A percentile compares a stretch with the other conserved stretches of the same genome.
These are phyloP conservation scores for Senna tora DNA, from an alignment of 306 rosid species.

Conservation along the genomic window DNA sequence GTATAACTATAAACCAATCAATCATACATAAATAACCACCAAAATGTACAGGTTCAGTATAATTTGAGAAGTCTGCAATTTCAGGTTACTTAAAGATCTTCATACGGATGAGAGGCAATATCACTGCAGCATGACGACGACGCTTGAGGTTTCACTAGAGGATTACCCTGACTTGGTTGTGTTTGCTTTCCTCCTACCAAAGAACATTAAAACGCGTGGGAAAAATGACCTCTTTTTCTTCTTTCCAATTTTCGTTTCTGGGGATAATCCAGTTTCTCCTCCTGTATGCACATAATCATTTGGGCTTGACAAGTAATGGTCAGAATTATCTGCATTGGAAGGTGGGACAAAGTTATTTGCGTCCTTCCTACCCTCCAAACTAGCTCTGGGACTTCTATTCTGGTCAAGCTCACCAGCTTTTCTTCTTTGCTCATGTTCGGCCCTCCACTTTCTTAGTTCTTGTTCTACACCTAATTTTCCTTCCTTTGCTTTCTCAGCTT, in stretches of 20 bases:
- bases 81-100: conserved; percentile 45
- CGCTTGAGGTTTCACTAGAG: conserved; percentile 30
- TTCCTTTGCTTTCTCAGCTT: conserved; percentile 96
- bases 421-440: conserved; percentile 82
- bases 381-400: conserved; percentile 65
- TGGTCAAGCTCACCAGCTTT: conserved; percentile 70
- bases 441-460: conserved; percentile 93
- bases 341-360: conserved; percentile 41
- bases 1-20: conserved; percentile 46
- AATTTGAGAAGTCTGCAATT: conserved; percentile 42
- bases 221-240: conserved; percentile 78
- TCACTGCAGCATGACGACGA: conserved; percentile 40
- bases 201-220: conserved; percentile 89
- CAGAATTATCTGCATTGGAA: conserved; percentile 37
- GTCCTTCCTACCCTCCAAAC: conserved; percentile 68
- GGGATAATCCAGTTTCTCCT: conserved; percentile 52
- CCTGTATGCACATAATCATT: conserved; percentile 37
- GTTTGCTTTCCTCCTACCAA: conserved; percentile 65
- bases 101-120: conserved; percentile 37
- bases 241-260: conserved; percentile 65
- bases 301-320: conserved; percentile 55
- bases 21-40: conserved; percentile 54
- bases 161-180: conserved; percentile 54
- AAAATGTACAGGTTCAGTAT: conserved; percentile 40
- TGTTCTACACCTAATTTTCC: conserved; percentile 97